Evolutionary conservation across 495 filamentous ascomycete species (phyloP).

Genomic region (Hyaloscypha variabilis): DNA sequence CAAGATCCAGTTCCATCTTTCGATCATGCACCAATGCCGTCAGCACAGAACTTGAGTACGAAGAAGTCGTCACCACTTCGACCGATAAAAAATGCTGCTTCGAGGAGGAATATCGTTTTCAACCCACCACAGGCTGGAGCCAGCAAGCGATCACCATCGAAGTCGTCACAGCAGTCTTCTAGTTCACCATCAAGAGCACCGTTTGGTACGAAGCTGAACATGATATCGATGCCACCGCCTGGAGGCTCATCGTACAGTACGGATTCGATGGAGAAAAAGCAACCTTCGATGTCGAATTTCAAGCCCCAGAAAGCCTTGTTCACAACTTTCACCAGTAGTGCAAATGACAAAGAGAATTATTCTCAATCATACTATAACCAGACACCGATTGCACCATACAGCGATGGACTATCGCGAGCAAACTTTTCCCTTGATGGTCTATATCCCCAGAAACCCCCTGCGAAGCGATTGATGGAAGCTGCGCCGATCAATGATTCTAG

Average conservation of each 20-base stretch:
- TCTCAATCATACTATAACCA: constrained; percentile 48
- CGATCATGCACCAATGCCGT: constrained; percentile 53
- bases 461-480: constrained; percentile 76
- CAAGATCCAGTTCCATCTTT: constrained; percentile 57
- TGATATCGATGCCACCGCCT: constrained; percentile 75
- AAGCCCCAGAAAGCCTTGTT: constrained; percentile 68
- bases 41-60: constrained; percentile 36
- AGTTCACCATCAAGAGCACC: constrained; percentile 47
- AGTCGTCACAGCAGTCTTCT: constrained; percentile 40
- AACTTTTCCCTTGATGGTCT: constrained; percentile 49
- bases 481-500: constrained; percentile 72
- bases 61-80: constrained; percentile 53
- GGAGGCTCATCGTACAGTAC: constrained; percentile 64
- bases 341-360: constrained; percentile 67
- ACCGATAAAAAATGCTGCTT: constrained; percentile 44
- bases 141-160: constrained; percentile 63
- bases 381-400: constrained; percentile 51
- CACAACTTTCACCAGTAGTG: constrained; percentile 58
- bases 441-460: constrained; percentile 59
- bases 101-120: constrained; percentile 53
- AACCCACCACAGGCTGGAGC: constrained; percentile 52
- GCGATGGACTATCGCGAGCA: constrained; percentile 35
- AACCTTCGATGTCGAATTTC: constrained; percentile 59
- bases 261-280: constrained; percentile 85
- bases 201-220: constrained; percentile 52